Evolutionary conservation across 495 filamentous ascomycete genomes (phyloP).

Genomic region (Cudoniella acicularis): DNA sequence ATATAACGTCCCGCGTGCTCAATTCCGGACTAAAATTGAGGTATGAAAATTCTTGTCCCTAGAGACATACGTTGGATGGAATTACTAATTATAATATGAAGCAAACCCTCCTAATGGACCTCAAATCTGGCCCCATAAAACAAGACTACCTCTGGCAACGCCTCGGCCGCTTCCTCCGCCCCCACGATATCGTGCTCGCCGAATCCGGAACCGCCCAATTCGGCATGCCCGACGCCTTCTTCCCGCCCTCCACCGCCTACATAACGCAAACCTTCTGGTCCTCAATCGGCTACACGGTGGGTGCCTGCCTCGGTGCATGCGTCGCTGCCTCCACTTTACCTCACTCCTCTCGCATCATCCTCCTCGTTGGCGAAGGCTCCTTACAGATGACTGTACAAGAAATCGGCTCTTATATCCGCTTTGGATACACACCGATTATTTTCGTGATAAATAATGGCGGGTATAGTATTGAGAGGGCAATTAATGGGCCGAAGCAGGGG

Average conservation of each 20-base stretch:
- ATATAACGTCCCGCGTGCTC: background rate
- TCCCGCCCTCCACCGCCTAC: constrained; percentile 25
- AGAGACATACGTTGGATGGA: too few species aligned
- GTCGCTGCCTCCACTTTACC: constrained; percentile 31
- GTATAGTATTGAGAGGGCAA: constrained; percentile 49
- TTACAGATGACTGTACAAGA: constrained; percentile 40
- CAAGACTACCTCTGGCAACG: background rate
- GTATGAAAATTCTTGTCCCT: constrained; percentile 55
- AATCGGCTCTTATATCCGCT: constrained; percentile 1
- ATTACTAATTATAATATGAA: too few species aligned
- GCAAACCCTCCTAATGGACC: background rate
- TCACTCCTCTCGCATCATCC: constrained; percentile 27
- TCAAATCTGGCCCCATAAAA: background rate
- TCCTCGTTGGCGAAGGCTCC: constrained; percentile 38
- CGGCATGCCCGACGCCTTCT: constrained; percentile 28
- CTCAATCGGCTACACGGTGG: constrained; percentile 39
- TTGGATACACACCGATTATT: constrained; percentile 11
- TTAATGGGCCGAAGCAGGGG: constrained; percentile 40
- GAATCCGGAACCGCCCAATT: constrained; percentile 40
- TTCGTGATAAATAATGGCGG: constrained; percentile 50
- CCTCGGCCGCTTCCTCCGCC: constrained; percentile 33
- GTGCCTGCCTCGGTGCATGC: constrained; percentile 31
- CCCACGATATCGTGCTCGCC: constrained; percentile 44
- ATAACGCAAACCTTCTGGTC: constrained; percentile 38
- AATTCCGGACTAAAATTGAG: background rate